phyloP scores from a whole-genome alignment of 2,329 filamentous ascomycete species.

The Cryoendolithus antarcticus region DNA sequence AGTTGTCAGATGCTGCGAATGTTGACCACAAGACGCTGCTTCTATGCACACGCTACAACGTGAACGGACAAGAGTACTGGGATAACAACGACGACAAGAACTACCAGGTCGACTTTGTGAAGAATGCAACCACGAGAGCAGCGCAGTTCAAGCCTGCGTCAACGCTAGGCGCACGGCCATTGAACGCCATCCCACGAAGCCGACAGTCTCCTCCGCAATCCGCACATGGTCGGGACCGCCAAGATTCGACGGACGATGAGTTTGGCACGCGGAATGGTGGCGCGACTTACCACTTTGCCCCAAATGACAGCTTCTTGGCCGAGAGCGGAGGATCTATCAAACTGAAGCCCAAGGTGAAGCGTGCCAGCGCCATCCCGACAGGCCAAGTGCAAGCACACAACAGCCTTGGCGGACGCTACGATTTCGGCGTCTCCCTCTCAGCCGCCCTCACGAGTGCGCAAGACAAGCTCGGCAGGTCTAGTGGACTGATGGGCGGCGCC shows the following conservation, averaged over 20 bases:
- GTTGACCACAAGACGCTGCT: conserved; percentile 86
- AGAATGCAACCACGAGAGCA: conserved; percentile 8
- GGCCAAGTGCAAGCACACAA: conserved; percentile 40
- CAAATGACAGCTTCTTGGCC: conserved; percentile 34
- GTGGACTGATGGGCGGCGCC: conserved; percentile 28
- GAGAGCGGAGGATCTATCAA: conserved; percentile 52
- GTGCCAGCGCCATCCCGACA: conserved; percentile 43
- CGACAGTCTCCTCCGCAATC: conserved; percentile 28
- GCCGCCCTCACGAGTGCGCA: conserved; percentile 69
- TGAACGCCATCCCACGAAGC: conserved; percentile 38
- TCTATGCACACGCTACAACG: conserved; percentile 79
- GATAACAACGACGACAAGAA: conserved; percentile 83
- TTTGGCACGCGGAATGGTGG: conserved; percentile 46
- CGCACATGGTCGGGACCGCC: conserved; percentile 35
- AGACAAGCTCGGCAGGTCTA: conserved; percentile 46
- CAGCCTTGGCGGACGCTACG: conserved; percentile 68
- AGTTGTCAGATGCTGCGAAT: conserved; percentile 79
- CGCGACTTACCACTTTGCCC: conserved; percentile 33
- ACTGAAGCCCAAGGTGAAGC: conserved; percentile 57
- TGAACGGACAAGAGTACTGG: conserved; percentile 80
- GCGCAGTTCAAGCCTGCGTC: conserved; percentile 28
- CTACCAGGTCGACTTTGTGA: conserved; percentile 78
- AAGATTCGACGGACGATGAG: conserved; percentile 51
- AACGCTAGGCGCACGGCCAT: conserved; percentile 33
- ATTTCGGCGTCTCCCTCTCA: conserved; percentile 83